These are phyloP conservation scores for Tephrocybe sp. DNA, from an alignment of 768 basidiomycete genomes.

Conservation along the genomic window DNA sequence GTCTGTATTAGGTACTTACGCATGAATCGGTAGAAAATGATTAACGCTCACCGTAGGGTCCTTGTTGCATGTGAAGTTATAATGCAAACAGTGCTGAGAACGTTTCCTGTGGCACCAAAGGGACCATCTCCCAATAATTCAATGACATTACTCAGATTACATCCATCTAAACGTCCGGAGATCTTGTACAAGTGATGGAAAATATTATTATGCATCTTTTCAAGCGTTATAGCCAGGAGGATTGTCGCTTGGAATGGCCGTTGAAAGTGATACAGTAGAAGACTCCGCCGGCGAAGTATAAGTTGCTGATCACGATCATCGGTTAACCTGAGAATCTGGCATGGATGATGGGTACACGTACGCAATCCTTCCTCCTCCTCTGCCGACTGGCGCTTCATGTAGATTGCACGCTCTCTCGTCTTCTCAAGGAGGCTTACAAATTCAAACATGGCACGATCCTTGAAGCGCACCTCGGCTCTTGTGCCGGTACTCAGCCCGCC, in stretches of 20 bases:
- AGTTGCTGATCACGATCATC: conserved; percentile 32
- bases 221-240: conserved; percentile 49
- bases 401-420: conserved; percentile 70
- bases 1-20: no score
- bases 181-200: conserved; percentile 7
- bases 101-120: background rate
- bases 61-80: no score
- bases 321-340: background rate
- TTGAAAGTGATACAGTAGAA: conserved; percentile 37
- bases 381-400: conserved; percentile 62
- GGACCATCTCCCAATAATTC: background rate
- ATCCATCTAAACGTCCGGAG: conserved; percentile 10
- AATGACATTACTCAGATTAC: conserved; percentile 1
- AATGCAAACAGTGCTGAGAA: background rate
- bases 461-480: conserved; percentile 63
- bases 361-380: conserved; percentile 63
- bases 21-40: no score
- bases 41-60: no score
- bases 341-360: conserved; percentile 33
- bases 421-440: conserved; percentile 75
- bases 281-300: conserved; percentile 47
- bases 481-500: conserved; percentile 70
- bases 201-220: conserved; percentile 7
- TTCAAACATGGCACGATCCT: conserved; percentile 66
- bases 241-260: conserved; percentile 44